Conservation (phyloP, 2,329 filamentous ascomycete genomes). For the Beauveria asiatica region DNA sequence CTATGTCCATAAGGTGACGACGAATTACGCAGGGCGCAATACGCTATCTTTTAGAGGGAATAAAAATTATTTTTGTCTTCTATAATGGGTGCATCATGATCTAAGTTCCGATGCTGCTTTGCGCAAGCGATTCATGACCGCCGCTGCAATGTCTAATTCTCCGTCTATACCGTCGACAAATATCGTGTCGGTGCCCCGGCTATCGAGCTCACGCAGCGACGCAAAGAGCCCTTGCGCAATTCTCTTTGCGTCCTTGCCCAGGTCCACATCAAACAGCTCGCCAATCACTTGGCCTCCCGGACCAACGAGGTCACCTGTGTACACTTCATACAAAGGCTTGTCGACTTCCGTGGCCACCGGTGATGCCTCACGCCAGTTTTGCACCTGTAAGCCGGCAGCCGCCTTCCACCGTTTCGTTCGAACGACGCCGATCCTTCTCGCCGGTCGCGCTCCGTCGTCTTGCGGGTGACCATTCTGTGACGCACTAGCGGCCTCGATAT, state of each 20-base stretch:
- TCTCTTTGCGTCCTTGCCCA: constrained; percentile 61
- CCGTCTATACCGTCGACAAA: constrained; percentile 83
- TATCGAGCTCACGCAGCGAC: constrained; percentile 76
- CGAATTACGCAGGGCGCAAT: not conserved
- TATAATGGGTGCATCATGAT: constrained; percentile 31
- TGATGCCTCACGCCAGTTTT: constrained; percentile 20
- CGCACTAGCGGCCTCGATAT: constrained; percentile 24
- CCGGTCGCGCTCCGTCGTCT: constrained; percentile 7
- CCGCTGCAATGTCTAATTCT: constrained; percentile 73
- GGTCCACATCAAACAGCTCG: constrained; percentile 57
- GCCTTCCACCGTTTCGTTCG: constrained; percentile 46
- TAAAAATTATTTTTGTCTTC: constrained; percentile 18
- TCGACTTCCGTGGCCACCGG: constrained; percentile 17
- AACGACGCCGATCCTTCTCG: constrained; percentile 40
- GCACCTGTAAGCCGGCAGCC: constrained; percentile 30
- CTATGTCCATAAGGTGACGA: not conserved
- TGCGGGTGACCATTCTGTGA: constrained; percentile 11
- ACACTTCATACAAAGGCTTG: constrained; percentile 30
- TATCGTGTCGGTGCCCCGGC: constrained; percentile 69
- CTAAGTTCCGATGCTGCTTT: constrained; percentile 63
- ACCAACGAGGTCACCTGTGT: constrained; percentile 31
- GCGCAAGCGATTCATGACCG: constrained; percentile 74
- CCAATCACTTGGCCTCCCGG: constrained; percentile 26
- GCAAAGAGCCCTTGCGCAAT: constrained; percentile 87
- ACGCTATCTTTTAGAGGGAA: constrained; percentile 13